These are phyloP conservation scores for Ochromonadaceae sp. DNA, from an alignment of 352 stramenopile genomes.

Conservation along the genomic window DNA sequence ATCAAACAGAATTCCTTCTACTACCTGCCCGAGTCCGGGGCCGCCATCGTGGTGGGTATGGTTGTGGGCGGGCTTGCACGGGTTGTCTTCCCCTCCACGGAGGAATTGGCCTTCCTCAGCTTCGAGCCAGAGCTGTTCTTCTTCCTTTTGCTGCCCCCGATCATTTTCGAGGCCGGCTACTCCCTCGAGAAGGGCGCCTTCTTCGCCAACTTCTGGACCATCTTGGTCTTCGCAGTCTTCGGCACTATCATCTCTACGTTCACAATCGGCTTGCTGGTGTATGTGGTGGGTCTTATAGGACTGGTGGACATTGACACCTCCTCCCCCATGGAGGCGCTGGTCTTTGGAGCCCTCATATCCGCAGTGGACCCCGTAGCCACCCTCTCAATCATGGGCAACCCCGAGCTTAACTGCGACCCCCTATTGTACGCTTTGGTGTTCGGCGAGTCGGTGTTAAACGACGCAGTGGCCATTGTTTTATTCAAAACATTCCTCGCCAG, in stretches of 20 bases:
- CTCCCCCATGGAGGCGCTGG: constrained; percentile 75
- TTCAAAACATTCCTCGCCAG: constrained; percentile 88
- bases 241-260: constrained; percentile 89
- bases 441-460: constrained; percentile 90
- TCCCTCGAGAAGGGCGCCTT: constrained; percentile 42
- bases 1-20: constrained; percentile 73
- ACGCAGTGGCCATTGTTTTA: constrained; percentile 89
- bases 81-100: constrained; percentile 47
- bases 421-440: constrained; percentile 78
- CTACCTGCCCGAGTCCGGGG: constrained; percentile 64
- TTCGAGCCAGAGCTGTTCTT: constrained; percentile 83
- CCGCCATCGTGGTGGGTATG: constrained; percentile 70
- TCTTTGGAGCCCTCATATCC: constrained; percentile 87
- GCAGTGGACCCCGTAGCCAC: constrained; percentile 89
- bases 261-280: constrained; percentile 80
- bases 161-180: constrained; percentile 84
- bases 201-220: constrained; percentile 90
- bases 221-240: constrained; percentile 79
- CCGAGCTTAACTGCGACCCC: constrained; percentile 69
- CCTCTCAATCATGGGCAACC: constrained; percentile 79
- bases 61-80: constrained; percentile 53
- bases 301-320: constrained; percentile 72
- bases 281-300: constrained; percentile 54
- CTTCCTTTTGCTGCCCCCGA: constrained; percentile 85
- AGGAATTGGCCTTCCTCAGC: constrained; percentile 68